Base-by-base conservation (phyloP, 2,329 filamentous ascomycete species). In the Chlorencoelia australis region DNA sequence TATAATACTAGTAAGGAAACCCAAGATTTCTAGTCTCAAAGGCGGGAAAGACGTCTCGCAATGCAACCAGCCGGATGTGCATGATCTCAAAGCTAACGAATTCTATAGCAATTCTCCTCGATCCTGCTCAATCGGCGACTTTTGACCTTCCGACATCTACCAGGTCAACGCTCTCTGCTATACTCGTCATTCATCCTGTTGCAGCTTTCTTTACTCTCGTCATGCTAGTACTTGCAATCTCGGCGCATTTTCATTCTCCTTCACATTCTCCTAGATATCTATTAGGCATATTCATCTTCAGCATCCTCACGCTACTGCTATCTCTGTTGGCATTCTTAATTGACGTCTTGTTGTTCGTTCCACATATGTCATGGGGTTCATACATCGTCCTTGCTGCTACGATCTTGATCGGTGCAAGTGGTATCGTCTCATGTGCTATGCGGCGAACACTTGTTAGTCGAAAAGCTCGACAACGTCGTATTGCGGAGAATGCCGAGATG, bases 401-500 rank as follows among this genome's bases (percentile, higher is more conserved):
- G 16, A 81, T 95, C 41, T 65, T 95, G 37, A 82, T 94, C 33
- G 78, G 83, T 34, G 67, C 85, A 16, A 83, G 84, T 55, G 82
- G 80, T 27, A 72, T 98, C 39, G 78, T 95, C 22, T 88, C 87
- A 7, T 98, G 88, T 58, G 87, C 86, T 15, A 96, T 96, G 87
- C 82, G 91, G 46, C 78, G 89, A 42, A 93, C 88, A 2, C 67
- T 96, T 39, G 84, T 95, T 43, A 84, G 84, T 59, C 76, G 89
- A 51, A 95, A 95, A 64, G 84, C 88, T n/a, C 75, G 88, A 44
- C 88, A 91, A 69, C 85, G 80, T 66, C 76, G 86, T 30, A 93
- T 96, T 55, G 86, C 79, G 2, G 83, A 93, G 59, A 94, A 96
- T 56, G 85, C 88, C 6, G 88, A 96, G 57, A 96, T 96, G 88